Evolutionary conservation across 371 early-diverging fungal genomes (phyloP), one percentile per base, ranked within the genome.

Genomic region (Lichtheimia ornata): DNA sequence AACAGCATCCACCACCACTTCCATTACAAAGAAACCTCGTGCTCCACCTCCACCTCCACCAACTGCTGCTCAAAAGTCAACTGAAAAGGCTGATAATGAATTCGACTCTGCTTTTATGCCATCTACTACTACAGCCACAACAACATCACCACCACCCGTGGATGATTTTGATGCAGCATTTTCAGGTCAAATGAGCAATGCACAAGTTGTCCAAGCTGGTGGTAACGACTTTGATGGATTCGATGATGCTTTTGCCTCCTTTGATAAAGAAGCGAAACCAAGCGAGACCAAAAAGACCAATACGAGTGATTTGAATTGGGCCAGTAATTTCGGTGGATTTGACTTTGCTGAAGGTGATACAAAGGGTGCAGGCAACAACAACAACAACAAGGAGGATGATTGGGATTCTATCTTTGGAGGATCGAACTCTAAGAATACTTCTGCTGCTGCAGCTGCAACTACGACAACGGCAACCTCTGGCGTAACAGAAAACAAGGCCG

Each of bases 321-420:
- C 47, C n/a, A 18, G 18, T 22, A 22, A 47, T 47, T 47, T 47
- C 47, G 47, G 47, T 22, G 47, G 69, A 35, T 78, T 74, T 45
- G 62, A 70, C 17, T 71, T 73, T 22, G 50, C 27, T 27, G 53
- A 59, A 24, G 11, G 14, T 15, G 25, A 45, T 18, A 35, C 35
- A 35, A 35, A 35, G 35, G 35, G 35, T 22, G 22, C 22, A 22
- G 18, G 20, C 51, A 59, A 50, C 55, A 44, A 5, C 7, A 44
- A 5, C 7, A 49, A 28, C 28, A 62, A 22, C 11, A 58, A 62
- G 47, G 41, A 14, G 13, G 69, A 73, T 55, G 81, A 81, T 57
- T 74, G 76, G 74, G 78, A 81, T 56, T 73, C 77, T 22, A 75
- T 81, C 53, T 77, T 81, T 63, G 76, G 81, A 5, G 58, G 73